A percentile compares a stretch with the other conserved stretches of the same genome.
These are phyloP conservation scores for Cenococcum geophilum DNA, from an alignment of 495 filamentous ascomycete genomes.

Conservation along the genomic window DNA sequence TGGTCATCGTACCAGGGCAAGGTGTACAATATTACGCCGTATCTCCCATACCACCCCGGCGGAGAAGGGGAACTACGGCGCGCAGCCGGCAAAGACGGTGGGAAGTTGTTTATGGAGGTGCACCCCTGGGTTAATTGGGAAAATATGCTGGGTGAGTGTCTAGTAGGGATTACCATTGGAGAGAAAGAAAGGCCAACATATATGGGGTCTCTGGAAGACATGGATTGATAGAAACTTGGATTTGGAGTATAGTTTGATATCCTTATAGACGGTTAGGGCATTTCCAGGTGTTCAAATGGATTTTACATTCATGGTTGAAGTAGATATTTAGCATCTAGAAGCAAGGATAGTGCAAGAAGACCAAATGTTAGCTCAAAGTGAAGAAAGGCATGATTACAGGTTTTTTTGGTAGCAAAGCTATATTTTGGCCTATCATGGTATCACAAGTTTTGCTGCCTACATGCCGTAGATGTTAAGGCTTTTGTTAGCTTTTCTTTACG, in stretches of 20 bases:
- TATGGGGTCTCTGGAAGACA: conserved; percentile 30
- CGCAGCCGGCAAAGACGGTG: conserved; percentile 70
- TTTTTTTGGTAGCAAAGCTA: too few species aligned
- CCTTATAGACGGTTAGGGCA: conserved; percentile 11
- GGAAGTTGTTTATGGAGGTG: conserved; percentile 77
- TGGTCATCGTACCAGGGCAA: conserved; percentile 83
- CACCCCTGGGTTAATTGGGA: conserved; percentile 99
- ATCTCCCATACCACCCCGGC: conserved; percentile 85
- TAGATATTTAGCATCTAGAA: too few species aligned
- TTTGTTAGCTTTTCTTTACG: too few species aligned
- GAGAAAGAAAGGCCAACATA: conserved; percentile 54
- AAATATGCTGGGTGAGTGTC: conserved; percentile 77
- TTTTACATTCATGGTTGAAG: too few species aligned
- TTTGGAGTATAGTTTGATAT: conserved; percentile 17
- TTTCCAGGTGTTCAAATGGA: neutral
- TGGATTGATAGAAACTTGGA: conserved; percentile 30
- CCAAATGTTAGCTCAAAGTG: too few species aligned
- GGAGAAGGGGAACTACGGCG: conserved; percentile 80
- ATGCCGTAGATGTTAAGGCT: too few species aligned
- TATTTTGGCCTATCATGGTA: too few species aligned
- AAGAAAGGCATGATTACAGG: too few species aligned
- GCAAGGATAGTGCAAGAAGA: too few species aligned
- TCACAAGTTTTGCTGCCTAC: too few species aligned
- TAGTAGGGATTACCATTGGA: conserved; percentile 77
- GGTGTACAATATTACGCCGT: conserved; percentile 91